Base-by-base conservation (phyloP, 2,329 filamentous ascomycete species). In the Dactylellina haptotyla region DNA sequence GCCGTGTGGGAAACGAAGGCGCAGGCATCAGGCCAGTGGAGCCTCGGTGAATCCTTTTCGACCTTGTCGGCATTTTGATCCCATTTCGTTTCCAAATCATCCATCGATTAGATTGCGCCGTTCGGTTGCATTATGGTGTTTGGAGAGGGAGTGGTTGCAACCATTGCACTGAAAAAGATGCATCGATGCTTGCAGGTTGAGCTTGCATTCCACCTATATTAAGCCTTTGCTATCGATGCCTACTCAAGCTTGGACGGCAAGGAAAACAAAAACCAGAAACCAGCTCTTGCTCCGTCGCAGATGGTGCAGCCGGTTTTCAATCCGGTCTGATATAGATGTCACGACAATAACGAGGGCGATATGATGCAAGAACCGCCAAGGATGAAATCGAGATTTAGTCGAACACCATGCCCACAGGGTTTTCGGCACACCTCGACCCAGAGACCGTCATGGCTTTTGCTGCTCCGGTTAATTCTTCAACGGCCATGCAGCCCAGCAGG, bases 321-420 rank as follows among this genome's bases (percentile, higher is more conserved):
- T 50, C 56, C 48, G 30, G 48, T 69, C 20, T 59, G 64, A 62
- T 69, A 69, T 69, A 62, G 56, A 62, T 69, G 20, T 51, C 64
- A 59, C 50, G 63, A 67, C 39, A 61, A 61, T 69, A 62, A 56
- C 48, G 64, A 46, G 18, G n/a, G n/a, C n/a, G n/a, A 67, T 67
- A 69, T 69, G 43, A 64, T 70, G 65, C 65, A 64, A 72, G 59
- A 41, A 23, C 18, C 20, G 66, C 66, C 66, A 72, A 72, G 58
- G 16, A 45, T 16, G 34, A 45, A 63, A 64, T 72, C 66, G 66
- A 72, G 66, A 72, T 72, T 57, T 50, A 37, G 66, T 56, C 46
- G 34, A 69, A 20, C 54, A 58, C 50, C 46, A 50, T 39, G 45
- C 43, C 53, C 41, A 30, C 41, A 25, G 18, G 41, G 48, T 18